Evolutionary conservation across 768 basidiomycete genomes (phyloP), one percentile per base, ranked within the genome.

Genomic region (Boletus reticuloceps): DNA sequence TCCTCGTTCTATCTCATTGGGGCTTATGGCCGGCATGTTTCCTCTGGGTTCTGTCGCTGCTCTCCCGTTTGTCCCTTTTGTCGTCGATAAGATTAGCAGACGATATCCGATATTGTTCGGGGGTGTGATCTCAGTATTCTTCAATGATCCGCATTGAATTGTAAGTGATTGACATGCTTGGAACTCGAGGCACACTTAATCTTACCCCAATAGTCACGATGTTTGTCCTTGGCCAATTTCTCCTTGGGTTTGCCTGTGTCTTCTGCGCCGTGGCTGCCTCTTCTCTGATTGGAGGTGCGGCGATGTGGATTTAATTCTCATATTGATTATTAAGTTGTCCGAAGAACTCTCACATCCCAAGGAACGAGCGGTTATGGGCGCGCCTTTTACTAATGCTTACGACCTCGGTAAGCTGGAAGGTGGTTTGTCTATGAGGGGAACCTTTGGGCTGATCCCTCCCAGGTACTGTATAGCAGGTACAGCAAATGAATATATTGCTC

Each of bases 1-100:
- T 38, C 84, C 84, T 32, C 74, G 78, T n/a, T 82, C 80, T 5
- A 73, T 77, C 4, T 72, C 79, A 14, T 71, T 84, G 13, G 84
- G 82, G 17, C 66, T 83, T 8, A 79, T 85, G 72, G 78, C 79
- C 6, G 74, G 83, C 1, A 76, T 81, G 61, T 86, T 84, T 61
- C 81, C 82, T 2, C 75, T 84, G 12, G 83, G 84, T 5, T 79
- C 81, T 2, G 75, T 85, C 20, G 57, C 72, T 13, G 77, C 80
- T 0, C 67, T 85, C 6, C 84, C 84, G 0, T 66, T 82, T 27
- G 54, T 47, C 2, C 41, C 58, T 0, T 47, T 14, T 4, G 17
- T 54, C 8, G 52, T 50, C 9, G 61, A 58, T n/a, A 54, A 50
- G 7, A 13, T 25, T 1, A 59, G 61, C 16, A 57, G 59, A 17